Evolutionary conservation across 2,329 filamentous ascomycete genomes (phyloP), one percentile per base, ranked within the genome.

Genomic region (Trichoderma harzianum): DNA sequence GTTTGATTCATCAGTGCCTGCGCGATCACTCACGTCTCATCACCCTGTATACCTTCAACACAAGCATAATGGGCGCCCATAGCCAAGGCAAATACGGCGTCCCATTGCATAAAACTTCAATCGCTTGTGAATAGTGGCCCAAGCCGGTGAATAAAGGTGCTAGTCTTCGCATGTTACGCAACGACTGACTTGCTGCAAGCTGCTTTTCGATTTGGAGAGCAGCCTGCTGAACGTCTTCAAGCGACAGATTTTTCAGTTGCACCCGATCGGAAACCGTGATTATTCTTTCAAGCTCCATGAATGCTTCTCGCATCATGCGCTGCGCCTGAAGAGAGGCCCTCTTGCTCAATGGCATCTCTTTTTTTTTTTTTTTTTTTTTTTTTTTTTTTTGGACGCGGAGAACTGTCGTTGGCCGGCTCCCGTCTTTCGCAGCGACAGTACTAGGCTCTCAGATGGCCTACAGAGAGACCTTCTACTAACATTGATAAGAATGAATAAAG

Each of bases 51-150:
- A 34, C 57, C 57, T 60, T 60, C 18, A 60, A 60, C 11, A 67
- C 16, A 3, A 84, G 73, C 8, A 78, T 82, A 30, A 85, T 82
- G 0, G 83, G 84, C 1, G 83, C 83, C 85, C 85, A 87, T 1
- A 86, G 77, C 80, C 80, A 86, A 0, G 82, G 77, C 4, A 87
- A 43, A 72, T 80, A 86, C 0, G 81, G 82, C 0, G 84, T 86
- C 0, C 84, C 84, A 60, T 86, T 84, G 73, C 85, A 86, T 0
- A 85, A 72, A 0, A 82, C 76, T 1, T 85, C 83, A 0, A 86
- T 77, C 0, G 77, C 76, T 51, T 81, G 82, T 0, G 51, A 67
- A 1, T 67, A 57, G 24, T 58, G 10, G 1, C 14, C 32, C 7
- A 55, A 72, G 0, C 81, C 83, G 0, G 74, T 72, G 26, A 87